Evolutionary conservation across 257 asterid genomes (phyloP).

Genomic region (Rehmannia glutinosa): DNA sequence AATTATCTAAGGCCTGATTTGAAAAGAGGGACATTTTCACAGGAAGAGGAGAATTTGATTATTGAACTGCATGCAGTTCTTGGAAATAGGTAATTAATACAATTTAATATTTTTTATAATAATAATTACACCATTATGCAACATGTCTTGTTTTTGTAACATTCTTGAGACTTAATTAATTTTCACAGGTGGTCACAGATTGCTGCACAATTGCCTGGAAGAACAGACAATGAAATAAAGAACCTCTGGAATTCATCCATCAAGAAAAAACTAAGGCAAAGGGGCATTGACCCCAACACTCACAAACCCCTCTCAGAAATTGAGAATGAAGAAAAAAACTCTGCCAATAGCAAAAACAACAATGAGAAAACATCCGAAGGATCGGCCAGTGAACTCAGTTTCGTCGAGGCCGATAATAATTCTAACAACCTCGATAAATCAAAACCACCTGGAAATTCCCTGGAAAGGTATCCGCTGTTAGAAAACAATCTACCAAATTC

Average conservation of each 20-base stretch:
- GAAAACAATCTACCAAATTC: too few relatives aligned
- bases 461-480: slow-evolving; percentile 25
- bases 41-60: slow-evolving; percentile 77
- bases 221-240: slow-evolving; percentile 93
- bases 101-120: too few relatives aligned
- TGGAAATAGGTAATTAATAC: slow-evolving; percentile 61
- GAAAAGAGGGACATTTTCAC: slow-evolving; percentile 85
- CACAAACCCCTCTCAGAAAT: slow-evolving; percentile 66
- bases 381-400: slow-evolving; percentile 50
- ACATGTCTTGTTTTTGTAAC: too few relatives aligned
- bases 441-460: slow-evolving; percentile 23
- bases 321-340: slow-evolving; percentile 35
- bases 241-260: slow-evolving; percentile 89
- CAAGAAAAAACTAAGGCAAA: slow-evolving; percentile 82
- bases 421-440: slow-evolving; percentile 22
- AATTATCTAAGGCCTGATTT: slow-evolving; percentile 90
- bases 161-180: too few relatives aligned
- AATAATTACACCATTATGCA: too few relatives aligned
- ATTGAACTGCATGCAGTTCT: slow-evolving; percentile 87
- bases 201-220: slow-evolving; percentile 81
- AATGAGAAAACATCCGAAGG: slow-evolving; percentile 44
- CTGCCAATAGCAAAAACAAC: slow-evolving; percentile 27
- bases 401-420: slow-evolving; percentile 28
- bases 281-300: slow-evolving; percentile 84
- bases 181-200: slow-evolving; percentile 83